These are phyloP conservation scores for Pseudoturritis turrita DNA, from an alignment of 345 rosid genomes.

Conservation along the genomic window DNA sequence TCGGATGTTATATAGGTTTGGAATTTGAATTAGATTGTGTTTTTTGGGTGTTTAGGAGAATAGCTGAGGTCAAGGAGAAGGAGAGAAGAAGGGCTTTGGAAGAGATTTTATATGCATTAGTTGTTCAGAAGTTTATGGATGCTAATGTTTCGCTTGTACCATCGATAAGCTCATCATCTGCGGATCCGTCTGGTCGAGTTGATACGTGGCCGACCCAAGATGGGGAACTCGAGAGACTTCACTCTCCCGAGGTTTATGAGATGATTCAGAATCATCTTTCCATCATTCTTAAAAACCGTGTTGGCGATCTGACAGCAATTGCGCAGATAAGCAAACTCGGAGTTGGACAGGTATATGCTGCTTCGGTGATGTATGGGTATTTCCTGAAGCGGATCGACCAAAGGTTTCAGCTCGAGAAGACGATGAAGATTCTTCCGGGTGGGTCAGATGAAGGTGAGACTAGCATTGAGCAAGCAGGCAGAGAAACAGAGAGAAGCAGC, in stretches of 20 bases:
- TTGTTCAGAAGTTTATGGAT: conserved; percentile 93
- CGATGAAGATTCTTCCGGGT: conserved; percentile 81
- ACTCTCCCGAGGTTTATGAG: conserved; percentile 81
- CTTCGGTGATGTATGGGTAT: conserved; percentile 95
- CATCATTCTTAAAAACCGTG: conserved; percentile 70
- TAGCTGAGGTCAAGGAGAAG: conserved; percentile 89
- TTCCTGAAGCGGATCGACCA: conserved; percentile 93
- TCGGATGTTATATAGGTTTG: neutral
- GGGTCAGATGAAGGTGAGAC: conserved; percentile 36
- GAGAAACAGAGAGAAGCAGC: conserved; percentile 19
- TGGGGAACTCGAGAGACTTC: conserved; percentile 64
- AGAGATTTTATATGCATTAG: conserved; percentile 85
- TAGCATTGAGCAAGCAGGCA: conserved; percentile 29
- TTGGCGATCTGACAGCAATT: conserved; percentile 50
- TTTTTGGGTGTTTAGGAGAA: conserved; percentile 53
- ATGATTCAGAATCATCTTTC: conserved; percentile 96
- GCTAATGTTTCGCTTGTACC: conserved; percentile 80
- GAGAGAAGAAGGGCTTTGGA: conserved; percentile 78
- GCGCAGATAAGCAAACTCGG: conserved; percentile 84
- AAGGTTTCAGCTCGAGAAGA: conserved; percentile 95
- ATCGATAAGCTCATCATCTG: conserved; percentile 41
- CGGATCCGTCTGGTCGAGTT: conserved; percentile 55
- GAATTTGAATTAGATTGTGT: neutral
- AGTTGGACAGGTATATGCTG: conserved; percentile 94
- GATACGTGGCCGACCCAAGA: conserved; percentile 65